Conservation (phyloP, 177 flowering plant genomes). For the Vitis hybrid region DNA sequence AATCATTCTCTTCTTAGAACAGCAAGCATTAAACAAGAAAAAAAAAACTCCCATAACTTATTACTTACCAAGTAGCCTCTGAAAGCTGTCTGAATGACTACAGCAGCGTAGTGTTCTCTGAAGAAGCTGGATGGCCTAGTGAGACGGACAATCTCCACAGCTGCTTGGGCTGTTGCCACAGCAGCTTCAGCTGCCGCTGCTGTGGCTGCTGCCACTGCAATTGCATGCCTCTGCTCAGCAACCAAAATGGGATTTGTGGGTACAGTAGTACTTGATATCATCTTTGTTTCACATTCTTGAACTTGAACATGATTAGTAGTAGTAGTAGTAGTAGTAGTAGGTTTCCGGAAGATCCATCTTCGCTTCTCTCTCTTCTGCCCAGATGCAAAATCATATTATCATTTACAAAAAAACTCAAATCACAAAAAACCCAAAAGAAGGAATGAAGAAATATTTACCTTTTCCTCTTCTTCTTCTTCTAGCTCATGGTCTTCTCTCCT, state of each 20-base stretch:
- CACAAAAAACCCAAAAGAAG: constrained; percentile 6
- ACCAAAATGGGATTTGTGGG: constrained; percentile 8
- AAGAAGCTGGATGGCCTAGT: constrained; percentile 42
- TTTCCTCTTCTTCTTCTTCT: constrained; percentile 51
- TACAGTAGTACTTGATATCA: constrained; percentile 11
- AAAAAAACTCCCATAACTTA: not conserved
- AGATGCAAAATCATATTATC: constrained; percentile 1
- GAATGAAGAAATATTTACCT: constrained; percentile 31
- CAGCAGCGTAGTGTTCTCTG: constrained; percentile 52
- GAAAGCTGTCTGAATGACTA: constrained; percentile 81
- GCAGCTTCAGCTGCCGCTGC: constrained; percentile 78
- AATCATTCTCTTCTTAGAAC: constrained; percentile 1
- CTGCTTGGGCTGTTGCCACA: constrained; percentile 72
- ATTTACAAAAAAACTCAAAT: not conserved
- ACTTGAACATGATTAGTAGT: not conserved
- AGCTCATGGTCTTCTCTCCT: constrained; percentile 47
- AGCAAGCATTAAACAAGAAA: not conserved
- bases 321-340: constrained; percentile 6
- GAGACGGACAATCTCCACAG: constrained; percentile 61
- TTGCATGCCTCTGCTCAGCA: constrained; percentile 61
- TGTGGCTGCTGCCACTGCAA: constrained; percentile 66
- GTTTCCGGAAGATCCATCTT: constrained; percentile 75
- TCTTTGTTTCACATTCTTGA: constrained; percentile 26
- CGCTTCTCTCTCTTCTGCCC: constrained; percentile 73
- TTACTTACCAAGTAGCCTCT: constrained; percentile 79